These are phyloP conservation scores for Cytospora leucostoma DNA, from an alignment of 2,329 filamentous ascomycete genomes.

Conservation along the genomic window DNA sequence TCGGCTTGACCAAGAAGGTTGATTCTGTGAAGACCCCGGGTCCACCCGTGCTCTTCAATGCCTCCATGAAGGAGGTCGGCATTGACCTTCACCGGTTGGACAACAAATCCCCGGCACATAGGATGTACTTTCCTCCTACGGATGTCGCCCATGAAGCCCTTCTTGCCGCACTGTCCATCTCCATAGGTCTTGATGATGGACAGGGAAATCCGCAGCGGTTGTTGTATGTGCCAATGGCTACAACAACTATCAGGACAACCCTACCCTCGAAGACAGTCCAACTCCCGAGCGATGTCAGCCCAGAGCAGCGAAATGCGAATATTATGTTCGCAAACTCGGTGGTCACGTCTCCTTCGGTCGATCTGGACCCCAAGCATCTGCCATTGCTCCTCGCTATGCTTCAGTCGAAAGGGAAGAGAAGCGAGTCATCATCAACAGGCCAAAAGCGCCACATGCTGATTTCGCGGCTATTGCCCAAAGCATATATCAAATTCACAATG, in stretches of 20 bases:
- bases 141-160: constrained; percentile 95
- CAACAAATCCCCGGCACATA: constrained; percentile 87
- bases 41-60: constrained; percentile 76
- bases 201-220: constrained; percentile 81
- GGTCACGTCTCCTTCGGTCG: constrained; percentile 91
- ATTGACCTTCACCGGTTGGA: constrained; percentile 91
- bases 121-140: constrained; percentile 95
- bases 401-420: constrained; percentile 53
- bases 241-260: constrained; percentile 90
- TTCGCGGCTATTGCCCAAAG: constrained; percentile 89
- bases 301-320: constrained; percentile 88
- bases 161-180: constrained; percentile 87
- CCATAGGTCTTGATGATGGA: constrained; percentile 89
- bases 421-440: constrained; percentile 41
- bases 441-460: constrained; percentile 67
- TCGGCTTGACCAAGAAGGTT: constrained; percentile 82
- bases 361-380: constrained; percentile 88
- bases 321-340: constrained; percentile 96
- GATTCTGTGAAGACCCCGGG: constrained; percentile 66
- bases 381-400: constrained; percentile 80
- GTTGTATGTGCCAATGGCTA: constrained; percentile 95
- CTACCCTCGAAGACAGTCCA: constrained; percentile 92
- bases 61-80: constrained; percentile 95
- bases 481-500: constrained; percentile 91
- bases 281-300: constrained; percentile 68